Base-by-base conservation (phyloP, 106 monocot genomes). In the Dendrobium chrysotoxum region DNA sequence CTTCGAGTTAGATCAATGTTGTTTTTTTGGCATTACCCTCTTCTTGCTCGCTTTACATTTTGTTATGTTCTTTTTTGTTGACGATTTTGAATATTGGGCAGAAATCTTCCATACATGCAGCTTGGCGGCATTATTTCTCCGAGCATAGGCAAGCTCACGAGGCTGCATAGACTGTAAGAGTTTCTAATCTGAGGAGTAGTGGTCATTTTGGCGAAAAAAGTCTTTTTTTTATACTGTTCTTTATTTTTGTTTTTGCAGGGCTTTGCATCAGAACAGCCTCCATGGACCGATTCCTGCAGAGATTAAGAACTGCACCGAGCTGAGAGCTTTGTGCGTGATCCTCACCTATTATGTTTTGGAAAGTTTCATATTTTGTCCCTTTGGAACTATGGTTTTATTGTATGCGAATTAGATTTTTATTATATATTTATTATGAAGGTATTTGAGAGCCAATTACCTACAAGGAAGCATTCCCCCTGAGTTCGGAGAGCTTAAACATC, bases 211-310 rank as follows among this genome's bases (percentile, higher is more conserved):
- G 70, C 28, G 2, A 16, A 13, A 70, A 13, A 68, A 11, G 13
- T 57, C 3, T n/a, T 61, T 23, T 61, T 61, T 61, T n/a, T 68
- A 7, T 1, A 7, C 13, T 68, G 7, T 15, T 30, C 42, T 28
- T 10, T 73, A 1, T 70, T 75, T n/a, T 15, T 31, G 46, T 78
- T 78, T 53, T 42, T 80, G 66, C 77, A 97, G 97, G 65, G 94
- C 97, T 54, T 79, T 98, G 53, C 97, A 98, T 78, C 89, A 89
- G 79, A 98, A 94, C 78, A 92, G 86, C 88, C 88, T 98, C 50
- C 94, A 91, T 70, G 94, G 97, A 2, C 72, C 86, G 0, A 98
- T 98, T 81, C 94, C 97, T 61, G 42, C 86, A 41, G 93, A 92
- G 83, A 90, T 98, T 77, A 88, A 81, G 75, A 91, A 88, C 87